These are phyloP conservation scores for Ceratocystis lukuohia DNA, from an alignment of 2,329 filamentous ascomycete species.

Conservation along the genomic window DNA sequence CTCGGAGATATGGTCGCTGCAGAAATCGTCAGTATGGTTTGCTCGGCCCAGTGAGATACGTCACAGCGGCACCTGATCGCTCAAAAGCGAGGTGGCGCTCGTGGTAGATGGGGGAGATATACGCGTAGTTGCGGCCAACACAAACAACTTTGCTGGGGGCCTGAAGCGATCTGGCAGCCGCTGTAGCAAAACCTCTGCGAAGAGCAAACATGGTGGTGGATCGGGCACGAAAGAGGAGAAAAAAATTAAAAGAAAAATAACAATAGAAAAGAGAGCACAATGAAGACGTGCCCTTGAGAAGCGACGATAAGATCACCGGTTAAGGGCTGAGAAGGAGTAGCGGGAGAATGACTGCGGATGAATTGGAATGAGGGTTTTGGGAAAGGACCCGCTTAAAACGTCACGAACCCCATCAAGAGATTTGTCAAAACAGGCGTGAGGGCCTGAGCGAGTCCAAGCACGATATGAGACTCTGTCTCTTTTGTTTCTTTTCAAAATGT, in stretches of 20 bases:
- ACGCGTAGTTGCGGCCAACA: constrained; percentile 95
- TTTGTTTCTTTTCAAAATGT: too few relatives aligned
- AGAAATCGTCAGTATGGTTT: not conserved
- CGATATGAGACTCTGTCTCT: too few relatives aligned
- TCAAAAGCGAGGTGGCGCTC: not conserved
- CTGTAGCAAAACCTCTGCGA: constrained; percentile 28
- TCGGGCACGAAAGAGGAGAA: not conserved
- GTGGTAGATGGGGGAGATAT: constrained; percentile 27
- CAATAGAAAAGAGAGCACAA: too few relatives aligned
- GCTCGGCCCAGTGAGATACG: not conserved
- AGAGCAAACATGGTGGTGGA: constrained; percentile 28
- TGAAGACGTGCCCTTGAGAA: too few relatives aligned
- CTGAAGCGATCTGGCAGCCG: constrained; percentile 35
- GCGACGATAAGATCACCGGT: too few relatives aligned
- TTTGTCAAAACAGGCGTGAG: too few relatives aligned
- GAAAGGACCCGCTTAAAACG: constrained; percentile 3
- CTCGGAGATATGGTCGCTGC: constrained; percentile 82
- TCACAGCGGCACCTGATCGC: constrained; percentile 20
- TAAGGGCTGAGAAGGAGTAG: not conserved
- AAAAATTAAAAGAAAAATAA: not conserved
- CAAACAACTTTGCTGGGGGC: constrained; percentile 68
- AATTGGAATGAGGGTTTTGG: too few relatives aligned
- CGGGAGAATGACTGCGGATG: not conserved
- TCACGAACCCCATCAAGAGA: not conserved
- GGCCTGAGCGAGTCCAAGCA: too few relatives aligned